These are phyloP conservation scores for Maudiozyma pseudohumilis DNA, from an alignment of 805 yeast genomes.

Conservation along the genomic window DNA sequence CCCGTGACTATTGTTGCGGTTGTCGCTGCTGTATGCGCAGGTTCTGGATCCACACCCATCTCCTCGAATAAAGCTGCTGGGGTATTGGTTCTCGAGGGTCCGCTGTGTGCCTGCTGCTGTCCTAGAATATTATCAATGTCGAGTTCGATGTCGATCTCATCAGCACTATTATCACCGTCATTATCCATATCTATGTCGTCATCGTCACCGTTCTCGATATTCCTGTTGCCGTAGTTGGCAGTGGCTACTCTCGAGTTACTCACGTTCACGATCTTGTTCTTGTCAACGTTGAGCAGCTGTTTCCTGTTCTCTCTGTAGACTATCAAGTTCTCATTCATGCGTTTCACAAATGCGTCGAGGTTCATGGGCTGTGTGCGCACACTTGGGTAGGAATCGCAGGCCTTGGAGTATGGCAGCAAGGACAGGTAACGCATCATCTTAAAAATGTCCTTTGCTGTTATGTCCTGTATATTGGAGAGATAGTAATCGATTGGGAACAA, in stretches of 20 bases:
- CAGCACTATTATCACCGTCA: constrained; percentile 5
- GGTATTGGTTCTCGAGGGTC: too few species aligned
- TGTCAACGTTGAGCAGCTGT: constrained; percentile 11
- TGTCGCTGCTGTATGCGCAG: neutral
- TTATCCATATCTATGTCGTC: constrained; percentile 1
- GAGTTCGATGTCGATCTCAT: constrained; percentile 2
- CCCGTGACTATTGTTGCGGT: neutral
- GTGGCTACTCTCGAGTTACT: neutral
- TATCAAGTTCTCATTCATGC: constrained; percentile 21
- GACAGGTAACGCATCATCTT: constrained; percentile 29
- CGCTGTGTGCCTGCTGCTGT: too few species aligned
- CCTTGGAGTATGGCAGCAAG: constrained; percentile 35
- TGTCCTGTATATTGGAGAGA: constrained; percentile 20
- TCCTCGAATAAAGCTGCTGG: too few species aligned
- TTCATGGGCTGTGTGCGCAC: constrained; percentile 35
- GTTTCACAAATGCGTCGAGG: constrained; percentile 21
- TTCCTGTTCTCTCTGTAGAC: constrained; percentile 17
- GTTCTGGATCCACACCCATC: too few species aligned
- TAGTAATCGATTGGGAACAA: constrained; percentile 23
- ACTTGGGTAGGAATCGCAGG: constrained; percentile 35
- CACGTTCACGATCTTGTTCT: neutral
- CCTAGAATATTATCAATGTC: constrained; percentile 1
- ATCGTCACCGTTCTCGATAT: neutral
- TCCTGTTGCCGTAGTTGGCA: constrained; percentile 2
- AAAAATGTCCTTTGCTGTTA: constrained; percentile 30